Percentiles rank a stretch among this genome's conserved stretches.
Conservation (phyloP, 371 early-diverging fungal species). For the Circinella umbellata region DNA sequence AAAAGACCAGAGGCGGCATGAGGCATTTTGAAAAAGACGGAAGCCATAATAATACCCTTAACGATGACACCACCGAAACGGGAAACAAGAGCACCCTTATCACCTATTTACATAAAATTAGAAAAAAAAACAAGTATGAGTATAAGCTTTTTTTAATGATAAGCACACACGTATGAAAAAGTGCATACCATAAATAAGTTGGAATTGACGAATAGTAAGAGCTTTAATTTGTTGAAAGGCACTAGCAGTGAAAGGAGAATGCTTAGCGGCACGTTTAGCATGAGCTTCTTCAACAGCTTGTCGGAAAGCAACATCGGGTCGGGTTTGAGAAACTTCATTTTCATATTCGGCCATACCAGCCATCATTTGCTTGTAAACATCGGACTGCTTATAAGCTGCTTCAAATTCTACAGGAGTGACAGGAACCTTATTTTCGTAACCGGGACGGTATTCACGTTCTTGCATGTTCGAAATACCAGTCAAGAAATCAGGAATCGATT, state of each 20-base stretch:
- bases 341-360: conserved; percentile 33
- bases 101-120: conserved; percentile 31
- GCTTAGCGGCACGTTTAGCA: conserved; percentile 41
- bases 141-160: background rate
- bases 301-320: conserved; percentile 47
- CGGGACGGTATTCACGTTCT: conserved; percentile 58
- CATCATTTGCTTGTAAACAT: conserved; percentile 27
- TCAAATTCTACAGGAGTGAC: conserved; percentile 51
- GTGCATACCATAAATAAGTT: conserved; percentile 30
- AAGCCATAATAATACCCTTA: conserved; percentile 71
- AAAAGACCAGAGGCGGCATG: conserved; percentile 59
- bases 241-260: conserved; percentile 54
- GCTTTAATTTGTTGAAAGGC: conserved; percentile 50
- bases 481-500: conserved; percentile 74
- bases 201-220: conserved; percentile 55
- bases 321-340: conserved; percentile 21
- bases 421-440: conserved; percentile 53
- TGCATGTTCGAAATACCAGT: conserved; percentile 66
- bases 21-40: conserved; percentile 66
- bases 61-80: conserved; percentile 59
- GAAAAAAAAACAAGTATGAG: conserved; percentile 28
- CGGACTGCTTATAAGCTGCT: conserved; percentile 35
- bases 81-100: conserved; percentile 50
- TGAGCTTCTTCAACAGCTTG: conserved; percentile 51
- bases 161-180: background rate